Conservation (phyloP, 2,329 filamentous ascomycete genomes). For the Talaromyces albobiverticillius region DNA sequence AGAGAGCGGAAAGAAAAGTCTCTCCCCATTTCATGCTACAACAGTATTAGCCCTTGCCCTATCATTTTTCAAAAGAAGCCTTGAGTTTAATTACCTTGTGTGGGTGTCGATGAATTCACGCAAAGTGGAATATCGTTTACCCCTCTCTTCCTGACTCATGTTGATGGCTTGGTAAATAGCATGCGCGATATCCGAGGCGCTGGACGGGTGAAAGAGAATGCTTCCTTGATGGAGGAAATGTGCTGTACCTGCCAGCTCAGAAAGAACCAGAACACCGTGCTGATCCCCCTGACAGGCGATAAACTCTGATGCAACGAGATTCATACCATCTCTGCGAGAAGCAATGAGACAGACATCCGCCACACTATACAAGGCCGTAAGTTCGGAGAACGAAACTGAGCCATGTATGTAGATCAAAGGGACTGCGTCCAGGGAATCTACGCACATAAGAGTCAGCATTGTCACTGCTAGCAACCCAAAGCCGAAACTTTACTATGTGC, state of each 20-base stretch:
- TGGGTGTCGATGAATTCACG: slow-evolving; percentile 89
- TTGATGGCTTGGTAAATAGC: slow-evolving; percentile 86
- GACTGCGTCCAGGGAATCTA: slow-evolving; percentile 85
- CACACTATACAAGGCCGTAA: slow-evolving; percentile 86
- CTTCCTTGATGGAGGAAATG: slow-evolving; percentile 78
- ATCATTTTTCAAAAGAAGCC: background rate
- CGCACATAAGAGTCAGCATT: background rate
- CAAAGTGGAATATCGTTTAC: slow-evolving; percentile 76
- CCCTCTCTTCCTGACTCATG: slow-evolving; percentile 77
- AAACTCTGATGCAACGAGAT: slow-evolving; percentile 94
- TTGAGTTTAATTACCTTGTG: slow-evolving; percentile 61
- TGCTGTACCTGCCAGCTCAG: slow-evolving; percentile 91
- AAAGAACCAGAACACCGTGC: slow-evolving; percentile 88
- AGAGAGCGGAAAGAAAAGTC: background rate
- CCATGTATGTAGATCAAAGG: slow-evolving; percentile 96
- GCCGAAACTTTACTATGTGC: slow-evolving; percentile 71
- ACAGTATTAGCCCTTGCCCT: background rate
- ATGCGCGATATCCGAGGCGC: slow-evolving; percentile 87
- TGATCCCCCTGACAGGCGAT: slow-evolving; percentile 83
- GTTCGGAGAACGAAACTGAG: slow-evolving; percentile 83
- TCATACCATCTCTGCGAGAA: slow-evolving; percentile 93
- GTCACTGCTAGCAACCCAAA: slow-evolving; percentile 3
- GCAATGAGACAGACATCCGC: slow-evolving; percentile 85
- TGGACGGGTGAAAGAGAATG: slow-evolving; percentile 91
- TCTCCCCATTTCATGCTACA: slow-evolving; percentile 2